A percentile compares a stretch with the other conserved stretches of the same genome.
phyloP scores from a whole-genome alignment of 148 eudicot species.

The Vaccinium vitisidaea region DNA sequence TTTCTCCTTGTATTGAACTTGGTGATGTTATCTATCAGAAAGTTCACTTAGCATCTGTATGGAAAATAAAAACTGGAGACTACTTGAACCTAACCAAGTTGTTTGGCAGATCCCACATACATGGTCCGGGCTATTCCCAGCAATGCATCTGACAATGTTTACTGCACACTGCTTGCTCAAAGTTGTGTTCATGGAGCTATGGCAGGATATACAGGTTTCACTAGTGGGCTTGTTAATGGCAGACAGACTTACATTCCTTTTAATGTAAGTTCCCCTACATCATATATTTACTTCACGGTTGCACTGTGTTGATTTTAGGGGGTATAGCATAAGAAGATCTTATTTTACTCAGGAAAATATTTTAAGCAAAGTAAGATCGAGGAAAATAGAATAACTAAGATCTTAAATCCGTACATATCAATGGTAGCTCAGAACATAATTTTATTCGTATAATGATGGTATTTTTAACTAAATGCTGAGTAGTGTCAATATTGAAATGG shows the following conservation, averaged over 20 bases:
- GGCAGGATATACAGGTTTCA: slow-evolving; percentile 96
- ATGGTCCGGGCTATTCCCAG: slow-evolving; percentile 99
- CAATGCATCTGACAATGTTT: slow-evolving; percentile 92
- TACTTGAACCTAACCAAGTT: slow-evolving; percentile 22
- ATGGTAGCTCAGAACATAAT: not conserved
- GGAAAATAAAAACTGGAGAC: not conserved
- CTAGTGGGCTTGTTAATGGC: slow-evolving; percentile 87
- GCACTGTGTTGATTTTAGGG: not conserved
- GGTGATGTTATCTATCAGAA: not conserved
- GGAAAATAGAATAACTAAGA: not conserved
- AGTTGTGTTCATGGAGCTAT: slow-evolving; percentile 97
- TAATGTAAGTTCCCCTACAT: slow-evolving; percentile 52
- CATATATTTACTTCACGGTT: slow-evolving; percentile 3
- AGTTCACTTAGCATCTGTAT: not conserved
- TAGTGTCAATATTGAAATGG: not conserved
- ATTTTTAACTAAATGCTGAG: not conserved
- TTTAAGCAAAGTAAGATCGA: not conserved
- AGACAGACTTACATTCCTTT: slow-evolving; percentile 91
- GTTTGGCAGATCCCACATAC: slow-evolving; percentile 86
- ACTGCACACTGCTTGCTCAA: slow-evolving; percentile 97
- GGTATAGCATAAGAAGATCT: not conserved
- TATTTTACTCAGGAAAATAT: slow-evolving; percentile 1
- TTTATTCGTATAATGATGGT: not conserved
- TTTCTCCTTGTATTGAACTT: not conserved
- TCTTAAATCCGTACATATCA: not conserved